Base-by-base conservation (phyloP, 495 filamentous ascomycete species). In the Alectoria sarmentosa region DNA sequence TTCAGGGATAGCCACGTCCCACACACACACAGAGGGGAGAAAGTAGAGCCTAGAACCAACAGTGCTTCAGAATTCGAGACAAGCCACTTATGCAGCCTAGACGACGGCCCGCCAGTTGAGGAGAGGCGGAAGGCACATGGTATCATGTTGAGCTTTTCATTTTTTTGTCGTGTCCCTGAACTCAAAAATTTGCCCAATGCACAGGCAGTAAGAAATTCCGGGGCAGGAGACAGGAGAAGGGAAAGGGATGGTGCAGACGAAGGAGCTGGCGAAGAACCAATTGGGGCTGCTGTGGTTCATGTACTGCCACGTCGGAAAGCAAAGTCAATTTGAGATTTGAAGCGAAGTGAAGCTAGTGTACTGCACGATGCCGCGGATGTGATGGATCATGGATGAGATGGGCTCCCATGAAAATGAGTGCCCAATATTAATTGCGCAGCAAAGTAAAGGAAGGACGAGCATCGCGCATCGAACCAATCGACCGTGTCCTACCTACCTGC, bases 301-400 rank as follows among this genome's bases (percentile, higher is more conserved):
- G 52, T 64, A 58, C 26, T 64, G 62, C 52, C 62, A 64, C 62
- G 62, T 64, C 62, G 48, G 36, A 48, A 14, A 28, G 28, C 7
- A 36, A 48, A 64, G 37, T 38, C 38, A 64, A 64, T 23, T n/a
- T 4, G 26, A 23, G 8, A 2, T 14, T 3, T 23, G 21, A 23
- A 4, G 44, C 17, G 4, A 15, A 3, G 41, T 8, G 28, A n/a
- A 54, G 37, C 30, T 63, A 26, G 41, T 14, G n/a, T 19, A 44
- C 41, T 44, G 37, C 61, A 62, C 10, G 46, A 62, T 17, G 48
- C 38, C 14, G 32, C 30, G 37, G 37, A 9, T 21, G 30, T 36
- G 37, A 28, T 19, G 19, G 49, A 42, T 19, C 23, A 49, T n/a
- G 46, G 46, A 11, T 14, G 2, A 14, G 14, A 2, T 41, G n/a